These are phyloP conservation scores for Colletotrichum trifolii DNA, from an alignment of 2,329 filamentous ascomycete genomes.

Conservation along the genomic window DNA sequence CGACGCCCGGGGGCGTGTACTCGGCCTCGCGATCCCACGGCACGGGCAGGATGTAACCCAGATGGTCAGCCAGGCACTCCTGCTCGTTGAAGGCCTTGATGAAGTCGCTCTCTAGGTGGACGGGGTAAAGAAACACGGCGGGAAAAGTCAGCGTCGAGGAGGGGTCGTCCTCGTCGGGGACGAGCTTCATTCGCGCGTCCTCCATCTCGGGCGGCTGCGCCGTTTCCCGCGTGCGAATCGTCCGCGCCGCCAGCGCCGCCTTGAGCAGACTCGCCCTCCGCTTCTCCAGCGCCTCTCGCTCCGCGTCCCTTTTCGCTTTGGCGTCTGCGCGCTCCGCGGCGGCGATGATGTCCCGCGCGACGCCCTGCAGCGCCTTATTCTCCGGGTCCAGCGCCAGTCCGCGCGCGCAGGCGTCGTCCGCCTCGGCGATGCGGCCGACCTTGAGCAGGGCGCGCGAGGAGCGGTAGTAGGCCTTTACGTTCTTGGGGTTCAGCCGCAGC, in stretches of 20 bases:
- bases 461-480: slow-evolving; percentile 93
- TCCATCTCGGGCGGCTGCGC: slow-evolving; percentile 85
- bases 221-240: slow-evolving; percentile 75
- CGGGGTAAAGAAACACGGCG: slow-evolving; percentile 85
- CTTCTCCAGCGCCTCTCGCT: slow-evolving; percentile 64
- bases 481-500: slow-evolving; percentile 80
- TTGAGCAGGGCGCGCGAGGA: slow-evolving; percentile 81
- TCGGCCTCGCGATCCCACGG: slow-evolving; percentile 82
- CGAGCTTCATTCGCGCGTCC: slow-evolving; percentile 78
- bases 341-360: slow-evolving; percentile 72
- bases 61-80: slow-evolving; percentile 79
- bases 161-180: slow-evolving; percentile 78
- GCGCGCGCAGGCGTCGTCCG: slow-evolving; percentile 79
- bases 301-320: slow-evolving; percentile 65
- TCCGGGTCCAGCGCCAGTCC: slow-evolving; percentile 78
- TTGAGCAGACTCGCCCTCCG: slow-evolving; percentile 70
- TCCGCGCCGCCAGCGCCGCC: slow-evolving; percentile 74
- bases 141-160: slow-evolving; percentile 80
- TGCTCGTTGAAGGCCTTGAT: slow-evolving; percentile 87
- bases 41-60: slow-evolving; percentile 86
- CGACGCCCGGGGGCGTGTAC: slow-evolving; percentile 75
- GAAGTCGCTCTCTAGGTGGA: slow-evolving; percentile 86
- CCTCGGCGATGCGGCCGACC: slow-evolving; percentile 82
- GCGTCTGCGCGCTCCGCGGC: slow-evolving; percentile 66
- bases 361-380: slow-evolving; percentile 73